Base-by-base conservation (phyloP, 2,329 filamentous ascomycete species). In the Penicillium rolfsii region DNA sequence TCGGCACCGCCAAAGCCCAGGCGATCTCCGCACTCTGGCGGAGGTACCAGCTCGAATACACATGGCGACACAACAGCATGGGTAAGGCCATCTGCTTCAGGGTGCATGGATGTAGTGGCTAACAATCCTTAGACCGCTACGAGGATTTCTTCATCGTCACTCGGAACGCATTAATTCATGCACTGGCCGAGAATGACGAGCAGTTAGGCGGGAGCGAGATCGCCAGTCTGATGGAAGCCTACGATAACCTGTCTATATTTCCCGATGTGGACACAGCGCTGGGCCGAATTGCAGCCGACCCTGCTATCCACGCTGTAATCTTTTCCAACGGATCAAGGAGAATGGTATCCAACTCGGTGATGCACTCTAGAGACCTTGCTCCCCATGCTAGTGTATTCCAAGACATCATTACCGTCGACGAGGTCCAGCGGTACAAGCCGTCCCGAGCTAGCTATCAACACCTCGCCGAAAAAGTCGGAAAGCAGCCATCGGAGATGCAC, bases 61-160 rank as follows among this genome's bases (percentile, higher is more conserved):
- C 89, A 41, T 93, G 88, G 88, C 81, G 90, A 55, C 76, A 89
- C 65, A 92, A 88, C 70, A 88, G 86, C 80, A 93, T 93, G 89
- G 83, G 90, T 89, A 78, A 63, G 79, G 74, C 14, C 36, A 45
- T 55, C 52, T 45, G 33, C 35, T 35, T 52, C 52, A 50, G 28
- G 12, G 14, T 26, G 9, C 19, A 38, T 7, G 11, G 6, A 19
- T 11, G 35, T 22, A 43, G 4, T 5, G 2, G 55, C 33, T 57
- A 33, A 58, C 55, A 30, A 35, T 49, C 41, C 56, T 26, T 67
- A 91, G 88, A 83, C 46, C 70, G 80, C 56, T 91, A 89, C 69
- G 80, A 84, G 58, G 71, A 84, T 52, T 93, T 92, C 76, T 81
- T 79, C 30, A 78, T 81, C n/a, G 76, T 92, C 58, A 91, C 89